A percentile compares a stretch with the other conserved stretches of the same genome.
These are phyloP conservation scores for Penicillium steckii DNA, from an alignment of 495 filamentous ascomycete species.

Conservation along the genomic window DNA sequence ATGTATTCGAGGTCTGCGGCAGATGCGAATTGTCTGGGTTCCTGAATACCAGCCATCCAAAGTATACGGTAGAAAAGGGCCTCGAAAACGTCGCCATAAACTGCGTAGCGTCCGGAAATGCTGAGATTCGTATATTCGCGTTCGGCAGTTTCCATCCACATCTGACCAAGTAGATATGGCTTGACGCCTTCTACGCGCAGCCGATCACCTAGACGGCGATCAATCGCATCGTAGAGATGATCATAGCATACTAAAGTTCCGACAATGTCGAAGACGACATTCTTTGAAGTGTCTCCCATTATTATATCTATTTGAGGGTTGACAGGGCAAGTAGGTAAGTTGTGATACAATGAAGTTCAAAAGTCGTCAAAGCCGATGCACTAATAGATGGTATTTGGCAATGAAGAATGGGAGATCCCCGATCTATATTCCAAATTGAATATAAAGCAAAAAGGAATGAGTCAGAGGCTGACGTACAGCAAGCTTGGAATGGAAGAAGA, in stretches of 20 bases:
- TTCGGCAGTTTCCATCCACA: slow-evolving; percentile 43
- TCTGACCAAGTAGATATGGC: slow-evolving; percentile 31
- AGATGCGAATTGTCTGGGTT: slow-evolving; percentile 30
- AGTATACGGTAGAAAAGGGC: slow-evolving; percentile 39
- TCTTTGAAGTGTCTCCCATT: slow-evolving; percentile 28
- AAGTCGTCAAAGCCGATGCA: no score
- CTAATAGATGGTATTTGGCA: no score
- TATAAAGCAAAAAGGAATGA: no score
- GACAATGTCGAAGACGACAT: slow-evolving; percentile 44
- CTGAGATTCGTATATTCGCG: slow-evolving; percentile 42
- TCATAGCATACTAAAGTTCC: slow-evolving; percentile 38
- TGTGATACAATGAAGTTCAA: no score
- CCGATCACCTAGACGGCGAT: slow-evolving; percentile 27
- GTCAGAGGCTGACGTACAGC: no score
- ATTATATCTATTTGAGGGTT: background rate
- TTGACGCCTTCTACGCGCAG: slow-evolving; percentile 36
- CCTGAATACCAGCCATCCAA: slow-evolving; percentile 25
- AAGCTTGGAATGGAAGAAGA: no score
- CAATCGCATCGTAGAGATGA: slow-evolving; percentile 30
- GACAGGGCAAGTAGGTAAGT: no score
- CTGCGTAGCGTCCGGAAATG: slow-evolving; percentile 30
- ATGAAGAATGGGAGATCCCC: no score
- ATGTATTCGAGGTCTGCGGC: slow-evolving; percentile 30
- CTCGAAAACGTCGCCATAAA: slow-evolving; percentile 30
- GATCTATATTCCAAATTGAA: no score